Evolutionary conservation across 108 stramenopile genomes (phyloP), one percentile per base, ranked within the genome.

Genomic region (Nitzschia inconspicua): DNA sequence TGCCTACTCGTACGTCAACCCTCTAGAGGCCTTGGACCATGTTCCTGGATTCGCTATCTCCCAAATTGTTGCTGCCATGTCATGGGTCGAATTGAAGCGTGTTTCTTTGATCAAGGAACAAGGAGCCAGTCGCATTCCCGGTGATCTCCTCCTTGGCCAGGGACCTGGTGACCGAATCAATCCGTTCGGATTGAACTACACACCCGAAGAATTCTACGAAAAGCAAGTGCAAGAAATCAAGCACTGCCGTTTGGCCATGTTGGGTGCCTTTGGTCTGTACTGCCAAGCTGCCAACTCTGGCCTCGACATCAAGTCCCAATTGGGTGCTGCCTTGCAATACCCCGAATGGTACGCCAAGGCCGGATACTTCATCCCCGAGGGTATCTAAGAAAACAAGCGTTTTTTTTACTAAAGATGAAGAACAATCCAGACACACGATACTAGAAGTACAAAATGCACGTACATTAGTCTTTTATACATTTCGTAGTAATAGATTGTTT

Each of bases 221-320:
- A 97, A 95, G 93, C 85, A 85, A 68, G 73, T 94, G 22, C 94
- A 96, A 74, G 97, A 98, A 78, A 66, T 96, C 68, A 98, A 98
- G 94, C 90, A 98, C 80, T 93, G 95, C 79, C 95, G 97, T 78
- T 85, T 96, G 42, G 97, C 97, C 36, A 98, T 98, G 97, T 65
- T 98, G 67, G 97, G 79, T 54, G 79, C 82, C 63, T 73, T 94
- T 42, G 97, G 96, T 55, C 83, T 98, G 57, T 75, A 79, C 75
- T 75, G 78, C 66, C 95, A 98, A 80, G 72, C 75, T 41, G 44
- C 52, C 47, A 80, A 79, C 71, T 85, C 91, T 46, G 95, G 94
- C 42, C 60, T 63, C 14, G 83, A 77, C 53, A 77, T 98, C 56
- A 66, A 82, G 34, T 67, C 76, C 40, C 97, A 98, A 77, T 68